Evolutionary conservation across 2,329 filamentous ascomycete genomes (phyloP), one percentile per base, ranked within the genome.

Genomic region (Emydomyces testavorans): DNA sequence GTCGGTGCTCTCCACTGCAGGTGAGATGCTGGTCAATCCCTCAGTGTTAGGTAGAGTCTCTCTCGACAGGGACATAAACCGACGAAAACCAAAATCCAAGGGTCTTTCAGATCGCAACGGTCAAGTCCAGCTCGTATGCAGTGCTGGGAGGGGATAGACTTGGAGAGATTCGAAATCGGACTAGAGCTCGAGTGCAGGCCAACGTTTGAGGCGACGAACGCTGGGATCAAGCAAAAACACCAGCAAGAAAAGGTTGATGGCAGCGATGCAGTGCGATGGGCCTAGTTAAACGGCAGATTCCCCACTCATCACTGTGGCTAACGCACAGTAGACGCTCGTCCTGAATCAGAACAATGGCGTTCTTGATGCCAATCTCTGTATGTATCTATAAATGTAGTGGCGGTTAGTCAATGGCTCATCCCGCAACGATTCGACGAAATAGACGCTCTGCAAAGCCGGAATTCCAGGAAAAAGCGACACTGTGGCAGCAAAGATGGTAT

Each of bases 181-280:
- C 42, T 45, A 45, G 42, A 37, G 37, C 42, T 45, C 42, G 42
- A 37, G 21, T 45, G 42, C 20, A 28, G 37, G 15, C 32, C 36
- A 37, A 32, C 21, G 42, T 36, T 18, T 37, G 42, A 45, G 24
- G 13, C 37, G 42, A 45, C 42, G 42, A 45, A 45, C 31, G 31
- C 42, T 45, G 32, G 32, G 32, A 15, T 16, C n/a, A 3, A 28
- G 13, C 1, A 20, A 23, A 13, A 45, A 37, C 7, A 32, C n/a
- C 23, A 15, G 40, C n/a, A 4, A 8, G 6, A 28, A 31, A n/a
- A 11, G 13, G 6, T 37, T n/a, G 42, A 37, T 24, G 15, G 32
- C 13, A 24, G 20, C 3, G 10, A 34, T 21, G 24, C 18, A 31
- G 29, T 28, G 42, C n/a, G 31, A 37, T 28, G 21, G n/a, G 41